These are phyloP conservation scores for Pelargonium australe DNA, from an alignment of 441 rosid species.

Conservation along the genomic window DNA sequence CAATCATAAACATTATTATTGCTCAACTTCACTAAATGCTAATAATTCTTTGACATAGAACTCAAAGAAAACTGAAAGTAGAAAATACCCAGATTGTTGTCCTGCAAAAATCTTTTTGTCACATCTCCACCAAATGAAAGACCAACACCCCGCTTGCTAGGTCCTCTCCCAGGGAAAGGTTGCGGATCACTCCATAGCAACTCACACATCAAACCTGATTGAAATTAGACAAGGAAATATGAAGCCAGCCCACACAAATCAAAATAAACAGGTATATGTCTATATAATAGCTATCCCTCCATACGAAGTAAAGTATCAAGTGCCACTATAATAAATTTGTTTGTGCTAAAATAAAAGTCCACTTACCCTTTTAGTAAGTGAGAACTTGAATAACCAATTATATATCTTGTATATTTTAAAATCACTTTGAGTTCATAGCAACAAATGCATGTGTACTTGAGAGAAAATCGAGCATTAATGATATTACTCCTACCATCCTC, in stretches of 20 bases:
- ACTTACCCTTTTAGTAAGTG: too few species aligned
- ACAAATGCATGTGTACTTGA: too few species aligned
- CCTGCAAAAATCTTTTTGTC: conserved; percentile 72
- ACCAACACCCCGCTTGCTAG: conserved; percentile 98
- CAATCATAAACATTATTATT: neutral
- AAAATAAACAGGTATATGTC: neutral
- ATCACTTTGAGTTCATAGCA: too few species aligned
- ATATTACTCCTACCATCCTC: too few species aligned
- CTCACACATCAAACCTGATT: conserved; percentile 89
- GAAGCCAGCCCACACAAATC: neutral
- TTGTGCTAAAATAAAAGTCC: too few species aligned
- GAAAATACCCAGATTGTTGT: conserved; percentile 68
- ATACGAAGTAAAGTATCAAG: too few species aligned
- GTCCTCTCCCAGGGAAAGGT: conserved; percentile 91
- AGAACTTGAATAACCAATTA: too few species aligned
- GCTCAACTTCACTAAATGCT: neutral
- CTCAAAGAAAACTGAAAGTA: conserved; percentile 6
- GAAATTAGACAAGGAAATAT: conserved; percentile 12
- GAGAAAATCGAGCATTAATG: too few species aligned
- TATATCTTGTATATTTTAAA: too few species aligned
- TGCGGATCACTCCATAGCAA: conserved; percentile 99
- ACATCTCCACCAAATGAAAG: conserved; percentile 94
- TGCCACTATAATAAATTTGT: too few species aligned
- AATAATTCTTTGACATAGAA: conserved; percentile 17
- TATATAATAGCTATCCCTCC: neutral